Conservation (phyloP, 2,329 filamentous ascomycete species). For the Lojkania enalia region DNA sequence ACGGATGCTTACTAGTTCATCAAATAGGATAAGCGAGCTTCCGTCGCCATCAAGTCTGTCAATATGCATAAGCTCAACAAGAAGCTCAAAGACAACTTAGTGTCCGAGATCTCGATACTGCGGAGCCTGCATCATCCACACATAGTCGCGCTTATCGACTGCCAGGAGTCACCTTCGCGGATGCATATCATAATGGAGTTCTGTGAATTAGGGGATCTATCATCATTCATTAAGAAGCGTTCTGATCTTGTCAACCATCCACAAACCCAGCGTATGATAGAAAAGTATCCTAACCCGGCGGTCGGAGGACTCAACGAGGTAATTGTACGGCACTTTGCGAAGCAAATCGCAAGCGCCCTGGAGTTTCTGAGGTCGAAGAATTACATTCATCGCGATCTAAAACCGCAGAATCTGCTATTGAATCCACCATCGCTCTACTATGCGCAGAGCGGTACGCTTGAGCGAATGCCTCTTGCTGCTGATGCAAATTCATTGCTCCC, state of each 20-base stretch:
- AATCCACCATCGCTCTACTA: conserved; percentile 78
- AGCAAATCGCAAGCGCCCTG: conserved; percentile 89
- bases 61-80: conserved; percentile 87
- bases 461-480: conserved; percentile 72
- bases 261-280: conserved; percentile 84
- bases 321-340: conserved; percentile 92
- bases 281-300: conserved; percentile 84
- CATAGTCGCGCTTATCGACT: conserved; percentile 94
- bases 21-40: conserved; percentile 71
- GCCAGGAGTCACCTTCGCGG: conserved; percentile 80
- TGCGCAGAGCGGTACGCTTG: conserved; percentile 50
- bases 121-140: conserved; percentile 93
- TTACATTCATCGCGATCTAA: conserved; percentile 94
- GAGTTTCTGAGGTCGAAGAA: conserved; percentile 83
- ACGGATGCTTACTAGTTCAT: conserved; percentile 22
- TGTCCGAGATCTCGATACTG: conserved; percentile 93
- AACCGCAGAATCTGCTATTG: conserved; percentile 92
- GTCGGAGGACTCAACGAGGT: conserved; percentile 93
- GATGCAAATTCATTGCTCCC: conserved; percentile 82
- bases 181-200: conserved; percentile 99
- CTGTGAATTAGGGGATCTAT: conserved; percentile 92
- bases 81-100: conserved; percentile 95
- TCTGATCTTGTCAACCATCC: conserved; percentile 78
- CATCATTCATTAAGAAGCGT: conserved; percentile 93
- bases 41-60: conserved; percentile 96